Conservation (phyloP, 192 early-diverging fungal species). For the Rhizophagus prolifer region DNA sequence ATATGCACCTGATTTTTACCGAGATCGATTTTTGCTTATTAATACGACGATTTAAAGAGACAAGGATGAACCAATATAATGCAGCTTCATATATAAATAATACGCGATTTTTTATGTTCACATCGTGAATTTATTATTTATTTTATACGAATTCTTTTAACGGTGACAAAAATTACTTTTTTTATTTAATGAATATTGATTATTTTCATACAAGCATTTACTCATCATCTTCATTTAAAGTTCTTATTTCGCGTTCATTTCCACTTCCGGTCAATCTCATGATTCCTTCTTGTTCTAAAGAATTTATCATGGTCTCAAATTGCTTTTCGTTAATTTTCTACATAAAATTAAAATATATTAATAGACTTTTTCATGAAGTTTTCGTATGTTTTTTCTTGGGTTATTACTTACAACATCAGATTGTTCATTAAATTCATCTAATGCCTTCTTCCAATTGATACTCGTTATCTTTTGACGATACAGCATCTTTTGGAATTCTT, state of each 20-base stretch:
- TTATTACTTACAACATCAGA: constrained; percentile 15
- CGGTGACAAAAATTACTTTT: too few species aligned
- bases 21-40: too few species aligned
- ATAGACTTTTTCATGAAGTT: background rate
- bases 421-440: constrained; percentile 18
- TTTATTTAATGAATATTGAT: too few species aligned
- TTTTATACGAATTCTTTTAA: too few species aligned
- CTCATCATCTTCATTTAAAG: background rate
- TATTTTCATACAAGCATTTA: too few species aligned
- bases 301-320: background rate
- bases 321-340: constrained; percentile 19
- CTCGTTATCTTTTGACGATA: background rate
- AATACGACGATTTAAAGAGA: too few species aligned
- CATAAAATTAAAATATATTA: background rate
- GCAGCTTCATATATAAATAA: too few species aligned
- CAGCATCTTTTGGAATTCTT: constrained; percentile 48
- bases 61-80: too few species aligned
- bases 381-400: background rate
- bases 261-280: background rate
- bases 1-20: too few species aligned
- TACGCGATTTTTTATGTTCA: too few species aligned
- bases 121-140: too few species aligned
- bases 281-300: constrained; percentile 16
- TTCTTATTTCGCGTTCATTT: constrained; percentile 11
- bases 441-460: background rate